Evolutionary conservation across 2,329 filamentous ascomycete genomes (phyloP), one percentile per base, ranked within the genome.

Genomic region (Trichoderma breve): DNA sequence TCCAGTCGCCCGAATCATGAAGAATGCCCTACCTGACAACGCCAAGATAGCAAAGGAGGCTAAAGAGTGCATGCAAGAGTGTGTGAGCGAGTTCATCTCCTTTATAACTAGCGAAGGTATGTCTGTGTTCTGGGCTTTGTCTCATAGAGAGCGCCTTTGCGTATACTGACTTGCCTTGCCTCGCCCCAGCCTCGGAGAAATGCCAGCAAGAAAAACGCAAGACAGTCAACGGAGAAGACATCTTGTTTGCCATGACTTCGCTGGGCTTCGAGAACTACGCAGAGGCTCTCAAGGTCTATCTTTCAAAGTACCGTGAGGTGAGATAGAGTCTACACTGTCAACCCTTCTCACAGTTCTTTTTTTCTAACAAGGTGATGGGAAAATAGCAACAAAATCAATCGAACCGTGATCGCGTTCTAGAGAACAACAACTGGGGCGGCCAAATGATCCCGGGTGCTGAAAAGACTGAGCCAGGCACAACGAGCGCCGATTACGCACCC

Each of bases 11-110:
- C 92, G 96, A 71, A 98, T 99, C 82, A 99, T 99, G 96, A 99
- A 99, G 84, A 92, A 94, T 78, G 96, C 96, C 7, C 87, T 99
- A 63, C 96, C 96, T 66, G 96, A 99, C 76, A 99, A 99, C 80
- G 96, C 96, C 76, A 99, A 99, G 84, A 99, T 99, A 74, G 95
- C 95, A 73, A 99, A 99, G 81, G 96, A 99, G 81, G 96, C 96
- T 71, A 99, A 99, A 83, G 96, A 99, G 82, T 99, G 96, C 84
- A 98, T 99, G 96, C 96, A 99, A 83, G 96, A 99, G 83, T 99
- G 96, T 80, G 96, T 99, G 72, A 98, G 95, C 90, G 96, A 99
- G 84, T 99, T 99, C 83, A 99, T 99, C 86, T 97, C 94, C 7
- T 99, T 99, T 87, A 98, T 99, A 81, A 99, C 96, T 43, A 98